Conservation (phyloP, 1,284 basidiomycete genomes). For the Fomes fomentarius region DNA sequence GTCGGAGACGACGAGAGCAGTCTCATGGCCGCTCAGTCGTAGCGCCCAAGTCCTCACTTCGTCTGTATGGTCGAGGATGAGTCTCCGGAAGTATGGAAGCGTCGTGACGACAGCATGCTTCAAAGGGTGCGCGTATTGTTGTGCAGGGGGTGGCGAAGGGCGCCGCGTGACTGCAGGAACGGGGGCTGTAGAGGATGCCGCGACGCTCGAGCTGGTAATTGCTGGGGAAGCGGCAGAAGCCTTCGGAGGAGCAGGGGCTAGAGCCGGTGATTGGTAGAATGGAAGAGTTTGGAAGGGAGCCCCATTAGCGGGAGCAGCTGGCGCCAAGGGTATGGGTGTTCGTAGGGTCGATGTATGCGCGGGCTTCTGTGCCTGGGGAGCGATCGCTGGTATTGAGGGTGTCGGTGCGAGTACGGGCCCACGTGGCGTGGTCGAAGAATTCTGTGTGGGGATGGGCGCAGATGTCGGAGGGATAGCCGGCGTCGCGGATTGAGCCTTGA, state of each 20-base stretch:
- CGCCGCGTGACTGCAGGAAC: constrained; percentile 31
- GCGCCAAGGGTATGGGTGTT: constrained; percentile 19
- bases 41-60: constrained; percentile 72
- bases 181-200: constrained; percentile 4
- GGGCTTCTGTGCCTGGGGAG: constrained; percentile 9
- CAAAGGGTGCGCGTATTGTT: constrained; percentile 25
- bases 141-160: constrained; percentile 44
- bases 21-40: constrained; percentile 57
- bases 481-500: constrained; percentile 18
- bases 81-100: constrained; percentile 57
- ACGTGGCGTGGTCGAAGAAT: constrained; percentile 26
- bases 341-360: constrained; percentile 15
- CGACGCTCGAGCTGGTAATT: constrained; percentile 9
- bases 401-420: constrained; percentile 12
- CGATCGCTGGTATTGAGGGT: constrained; percentile 9
- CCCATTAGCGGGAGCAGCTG: constrained; percentile 12
- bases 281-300: constrained; percentile 36
- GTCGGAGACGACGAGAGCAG: constrained; percentile 51
- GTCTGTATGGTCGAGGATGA: constrained; percentile 60
- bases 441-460: neutral
- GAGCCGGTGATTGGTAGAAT: constrained; percentile 46
- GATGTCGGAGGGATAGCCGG: constrained; percentile 14
- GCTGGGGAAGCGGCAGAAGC: constrained; percentile 12
- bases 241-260: constrained; percentile 24
- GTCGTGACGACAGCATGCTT: constrained; percentile 53